Evolutionary conservation across 345 rosid species (phyloP).

Genomic region (Erysimum cheiranthoides): DNA sequence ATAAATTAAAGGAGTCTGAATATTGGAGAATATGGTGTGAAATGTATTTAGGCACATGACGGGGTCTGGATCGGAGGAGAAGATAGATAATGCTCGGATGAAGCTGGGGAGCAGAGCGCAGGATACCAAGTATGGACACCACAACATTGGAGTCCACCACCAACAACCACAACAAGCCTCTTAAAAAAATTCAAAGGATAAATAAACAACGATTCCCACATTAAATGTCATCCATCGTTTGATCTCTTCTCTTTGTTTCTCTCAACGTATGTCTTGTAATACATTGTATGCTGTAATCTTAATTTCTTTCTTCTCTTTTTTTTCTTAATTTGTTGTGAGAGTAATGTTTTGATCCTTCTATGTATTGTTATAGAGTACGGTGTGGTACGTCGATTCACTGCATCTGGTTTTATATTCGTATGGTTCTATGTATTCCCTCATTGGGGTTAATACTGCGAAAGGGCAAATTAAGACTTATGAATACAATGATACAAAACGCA

Average conservation of each 20-base stretch:
- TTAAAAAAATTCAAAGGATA: not conserved
- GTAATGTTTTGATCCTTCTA: not conserved
- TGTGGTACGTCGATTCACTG: not conserved
- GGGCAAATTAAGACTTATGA: not conserved
- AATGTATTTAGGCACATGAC: constrained; percentile 59
- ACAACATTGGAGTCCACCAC: constrained; percentile 50
- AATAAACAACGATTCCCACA: constrained; percentile 9
- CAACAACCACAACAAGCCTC: constrained; percentile 26
- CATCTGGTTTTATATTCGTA: not conserved
- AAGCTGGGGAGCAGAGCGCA: constrained; percentile 65
- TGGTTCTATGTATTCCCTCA: not conserved
- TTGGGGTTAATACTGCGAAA: not conserved
- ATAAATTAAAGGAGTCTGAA: not conserved
- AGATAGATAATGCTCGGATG: constrained; percentile 65
- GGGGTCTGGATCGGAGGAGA: constrained; percentile 70
- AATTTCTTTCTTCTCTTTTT: not conserved
- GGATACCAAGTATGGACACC: constrained; percentile 67
- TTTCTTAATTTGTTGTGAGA: not conserved
- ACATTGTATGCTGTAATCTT: not conserved
- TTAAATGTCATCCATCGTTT: not conserved
- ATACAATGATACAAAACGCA: not conserved
- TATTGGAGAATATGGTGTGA: constrained; percentile 1
- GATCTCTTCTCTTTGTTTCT: not conserved
- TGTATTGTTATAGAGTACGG: constrained; percentile 2
- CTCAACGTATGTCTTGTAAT: constrained; percentile 13